Conservation (phyloP, 768 basidiomycete genomes). For the Hericium coralloides region DNA sequence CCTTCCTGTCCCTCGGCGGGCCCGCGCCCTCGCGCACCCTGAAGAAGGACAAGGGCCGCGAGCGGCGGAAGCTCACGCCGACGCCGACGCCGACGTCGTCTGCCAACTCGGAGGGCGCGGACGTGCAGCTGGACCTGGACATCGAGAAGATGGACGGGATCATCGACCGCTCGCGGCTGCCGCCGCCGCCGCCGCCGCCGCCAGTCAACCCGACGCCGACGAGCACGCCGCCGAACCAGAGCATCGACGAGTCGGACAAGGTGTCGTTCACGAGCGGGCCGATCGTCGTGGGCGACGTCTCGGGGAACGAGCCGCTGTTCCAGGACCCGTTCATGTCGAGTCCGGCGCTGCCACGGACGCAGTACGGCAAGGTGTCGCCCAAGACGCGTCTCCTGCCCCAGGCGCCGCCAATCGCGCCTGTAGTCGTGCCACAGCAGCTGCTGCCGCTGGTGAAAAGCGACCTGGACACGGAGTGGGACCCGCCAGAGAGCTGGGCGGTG, state of each 20-base stretch:
- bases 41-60: slow-evolving; percentile 17
- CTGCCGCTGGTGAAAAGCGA: slow-evolving; percentile 3
- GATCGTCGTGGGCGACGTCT: slow-evolving; percentile 16
- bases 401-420: slow-evolving; percentile 13
- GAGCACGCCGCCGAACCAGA: slow-evolving; percentile 33
- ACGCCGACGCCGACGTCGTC: slow-evolving; percentile 19
- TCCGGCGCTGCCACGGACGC: slow-evolving; percentile 4
- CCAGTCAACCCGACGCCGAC: slow-evolving; percentile 1
- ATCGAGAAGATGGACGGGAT: slow-evolving; percentile 78
- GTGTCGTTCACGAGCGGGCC: not conserved
- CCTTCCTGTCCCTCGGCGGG: slow-evolving; percentile 20
- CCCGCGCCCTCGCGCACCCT: slow-evolving; percentile 11
- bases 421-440: slow-evolving; percentile 2
- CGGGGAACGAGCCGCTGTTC: slow-evolving; percentile 26
- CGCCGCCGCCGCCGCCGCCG: not conserved
- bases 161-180: slow-evolving; percentile 37
- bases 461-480: slow-evolving; percentile 36
- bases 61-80: slow-evolving; percentile 25
- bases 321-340: slow-evolving; percentile 28
- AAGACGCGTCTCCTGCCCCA: slow-evolving; percentile 28
- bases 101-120: slow-evolving; percentile 24
- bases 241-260: slow-evolving; percentile 28
- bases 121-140: slow-evolving; percentile 55
- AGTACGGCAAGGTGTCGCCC: slow-evolving; percentile 39
- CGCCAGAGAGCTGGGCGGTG: slow-evolving; percentile 73